phyloP scores from a whole-genome alignment of 768 basidiomycete genomes.

The Rhizopogon vesiculosus region DNA sequence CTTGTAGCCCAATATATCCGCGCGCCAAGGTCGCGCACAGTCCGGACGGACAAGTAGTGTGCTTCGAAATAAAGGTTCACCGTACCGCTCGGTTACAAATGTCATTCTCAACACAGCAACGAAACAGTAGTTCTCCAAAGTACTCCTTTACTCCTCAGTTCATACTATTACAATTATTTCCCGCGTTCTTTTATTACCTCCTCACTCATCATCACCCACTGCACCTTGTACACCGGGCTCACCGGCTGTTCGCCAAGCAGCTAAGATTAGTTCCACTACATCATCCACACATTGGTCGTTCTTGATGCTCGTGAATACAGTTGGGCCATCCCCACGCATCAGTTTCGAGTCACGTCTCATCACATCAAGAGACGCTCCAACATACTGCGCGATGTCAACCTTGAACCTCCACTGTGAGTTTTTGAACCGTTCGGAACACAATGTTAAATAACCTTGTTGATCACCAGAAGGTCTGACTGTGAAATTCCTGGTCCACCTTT shows the following conservation, averaged over 20 bases:
- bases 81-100: too few relatives aligned
- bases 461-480: constrained; percentile 88
- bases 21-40: too few relatives aligned
- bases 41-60: too few relatives aligned
- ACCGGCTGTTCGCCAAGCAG: constrained; percentile 84
- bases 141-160: too few relatives aligned
- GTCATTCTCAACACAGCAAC: too few relatives aligned
- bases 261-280: constrained; percentile 73
- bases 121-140: too few relatives aligned
- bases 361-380: constrained; percentile 88
- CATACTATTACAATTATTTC: too few relatives aligned
- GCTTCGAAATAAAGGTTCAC: too few relatives aligned
- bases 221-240: constrained; percentile 58
- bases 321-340: constrained; percentile 95
- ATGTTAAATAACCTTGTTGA: constrained; percentile 73
- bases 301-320: constrained; percentile 84
- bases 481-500: constrained; percentile 99
- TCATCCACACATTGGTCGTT: constrained; percentile 76
- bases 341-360: constrained; percentile 91
- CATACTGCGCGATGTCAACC: constrained; percentile 92
- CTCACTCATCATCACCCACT: constrained; percentile 17
- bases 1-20: too few relatives aligned
- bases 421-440: neutral
- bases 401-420: constrained; percentile 24
- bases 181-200: neutral